Conservation (phyloP, 805 yeast species). For the Blastobotrys americana region DNA sequence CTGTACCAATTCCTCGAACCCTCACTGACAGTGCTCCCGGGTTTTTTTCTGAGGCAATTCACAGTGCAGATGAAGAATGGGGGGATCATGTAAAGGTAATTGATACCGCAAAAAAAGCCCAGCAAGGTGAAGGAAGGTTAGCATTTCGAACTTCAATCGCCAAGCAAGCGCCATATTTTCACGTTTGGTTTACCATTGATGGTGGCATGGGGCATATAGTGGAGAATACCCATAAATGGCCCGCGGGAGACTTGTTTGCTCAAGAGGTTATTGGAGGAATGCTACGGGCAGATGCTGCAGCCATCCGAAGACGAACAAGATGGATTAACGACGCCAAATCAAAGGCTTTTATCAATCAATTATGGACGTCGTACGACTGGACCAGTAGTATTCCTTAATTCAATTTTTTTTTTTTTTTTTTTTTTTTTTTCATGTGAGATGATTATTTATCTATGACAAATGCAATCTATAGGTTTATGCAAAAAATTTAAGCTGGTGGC, state of each 20-base stretch:
- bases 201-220: constrained; percentile 48
- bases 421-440: too few species aligned
- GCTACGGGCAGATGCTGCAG: constrained; percentile 33
- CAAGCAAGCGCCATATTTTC: constrained; percentile 44
- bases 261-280: constrained; percentile 42
- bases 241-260: constrained; percentile 40
- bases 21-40: constrained; percentile 32
- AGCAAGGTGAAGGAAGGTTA: constrained; percentile 19
- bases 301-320: constrained; percentile 30
- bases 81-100: constrained; percentile 35
- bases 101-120: constrained; percentile 30
- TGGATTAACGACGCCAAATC: constrained; percentile 28
- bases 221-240: constrained; percentile 39
- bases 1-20: constrained; percentile 38
- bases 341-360: constrained; percentile 30
- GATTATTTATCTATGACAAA: too few species aligned
- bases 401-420: too few species aligned
- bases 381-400: constrained; percentile 12
- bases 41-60: constrained; percentile 38
- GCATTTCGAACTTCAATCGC: constrained; percentile 34
- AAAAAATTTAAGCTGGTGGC: too few species aligned
- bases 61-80: constrained; percentile 35
- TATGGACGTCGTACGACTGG: constrained; percentile 34
- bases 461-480: background rate
- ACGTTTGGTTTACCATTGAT: constrained; percentile 41